Evolutionary conservation across 257 asterid species (phyloP).

Genomic region (Solanum phureja): DNA sequence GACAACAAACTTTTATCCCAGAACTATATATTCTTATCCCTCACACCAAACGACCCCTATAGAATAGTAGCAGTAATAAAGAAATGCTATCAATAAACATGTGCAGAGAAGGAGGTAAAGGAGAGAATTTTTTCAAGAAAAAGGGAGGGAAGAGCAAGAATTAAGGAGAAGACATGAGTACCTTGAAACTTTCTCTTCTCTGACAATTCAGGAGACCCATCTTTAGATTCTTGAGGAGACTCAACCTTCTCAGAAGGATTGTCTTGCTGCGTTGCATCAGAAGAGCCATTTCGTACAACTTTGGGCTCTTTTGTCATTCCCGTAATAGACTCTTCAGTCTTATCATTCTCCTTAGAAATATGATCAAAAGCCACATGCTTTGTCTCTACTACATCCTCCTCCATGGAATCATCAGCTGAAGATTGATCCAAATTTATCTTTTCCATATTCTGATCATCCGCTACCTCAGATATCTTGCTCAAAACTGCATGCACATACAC

Average conservation of each 20-base stretch:
- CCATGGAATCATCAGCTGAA: slow-evolving; percentile 27
- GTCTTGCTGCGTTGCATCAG: slow-evolving; percentile 1
- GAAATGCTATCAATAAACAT: background rate
- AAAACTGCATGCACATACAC: background rate
- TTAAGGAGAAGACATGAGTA: background rate
- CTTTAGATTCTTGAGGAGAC: slow-evolving; percentile 1
- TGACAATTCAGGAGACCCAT: background rate
- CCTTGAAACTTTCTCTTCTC: slow-evolving; percentile 23
- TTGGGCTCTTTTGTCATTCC: background rate
- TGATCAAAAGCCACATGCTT: slow-evolving; percentile 7
- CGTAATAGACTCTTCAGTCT: background rate
- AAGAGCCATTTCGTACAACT: background rate
- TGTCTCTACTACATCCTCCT: slow-evolving; percentile 19
- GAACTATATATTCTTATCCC: too few species aligned
- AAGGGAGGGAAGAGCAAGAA: background rate
- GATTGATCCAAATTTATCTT: slow-evolving; percentile 27
- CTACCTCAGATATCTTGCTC: slow-evolving; percentile 5
- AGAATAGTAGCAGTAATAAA: background rate
- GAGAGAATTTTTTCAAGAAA: background rate
- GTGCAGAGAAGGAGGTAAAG: background rate
- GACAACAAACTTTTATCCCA: too few species aligned
- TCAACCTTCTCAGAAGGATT: slow-evolving; percentile 4
- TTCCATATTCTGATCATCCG: slow-evolving; percentile 18
- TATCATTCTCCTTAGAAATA: slow-evolving; percentile 5
- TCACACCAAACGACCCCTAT: background rate